A percentile compares a stretch with the other conserved stretches of the same genome.
phyloP scores from a whole-genome alignment of 2,329 filamentous ascomycete species.

The Aspergillus sp. region DNA sequence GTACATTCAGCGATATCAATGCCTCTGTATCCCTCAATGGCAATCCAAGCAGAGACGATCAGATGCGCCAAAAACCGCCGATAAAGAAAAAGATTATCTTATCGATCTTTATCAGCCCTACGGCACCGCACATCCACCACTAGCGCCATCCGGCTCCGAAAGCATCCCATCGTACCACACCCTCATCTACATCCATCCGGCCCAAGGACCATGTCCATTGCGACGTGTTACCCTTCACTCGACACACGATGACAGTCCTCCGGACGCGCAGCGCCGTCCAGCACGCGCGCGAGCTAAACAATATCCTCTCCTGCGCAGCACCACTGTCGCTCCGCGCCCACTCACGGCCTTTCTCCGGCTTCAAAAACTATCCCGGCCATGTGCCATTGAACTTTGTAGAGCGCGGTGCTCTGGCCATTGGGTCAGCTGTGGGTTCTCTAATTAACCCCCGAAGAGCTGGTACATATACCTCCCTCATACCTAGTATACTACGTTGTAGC shows the following conservation, averaged over 20 bases:
- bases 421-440: slow-evolving; percentile 61
- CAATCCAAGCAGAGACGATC: not conserved
- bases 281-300: slow-evolving; percentile 17
- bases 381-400: slow-evolving; percentile 81
- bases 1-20: not conserved
- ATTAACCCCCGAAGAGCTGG: slow-evolving; percentile 79
- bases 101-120: slow-evolving; percentile 24
- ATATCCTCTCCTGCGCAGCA: not conserved
- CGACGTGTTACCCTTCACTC: not conserved
- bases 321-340: slow-evolving; percentile 11
- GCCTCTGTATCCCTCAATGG: not conserved
- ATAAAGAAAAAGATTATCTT: slow-evolving; percentile 13
- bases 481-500: not conserved
- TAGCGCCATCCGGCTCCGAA: slow-evolving; percentile 13
- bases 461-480: slow-evolving; percentile 34
- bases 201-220: slow-evolving; percentile 15
- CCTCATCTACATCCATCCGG: not conserved
- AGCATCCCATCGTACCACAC: slow-evolving; percentile 23
- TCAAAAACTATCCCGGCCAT: slow-evolving; percentile 92
- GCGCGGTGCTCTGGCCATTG: slow-evolving; percentile 67
- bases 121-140: slow-evolving; percentile 15
- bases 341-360: slow-evolving; percentile 69
- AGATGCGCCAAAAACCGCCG: not conserved
- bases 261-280: slow-evolving; percentile 21
- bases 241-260: slow-evolving; percentile 32